phyloP scores from a whole-genome alignment of 1,139 yeast species.

The Protomyces arabidopsidicola region DNA sequence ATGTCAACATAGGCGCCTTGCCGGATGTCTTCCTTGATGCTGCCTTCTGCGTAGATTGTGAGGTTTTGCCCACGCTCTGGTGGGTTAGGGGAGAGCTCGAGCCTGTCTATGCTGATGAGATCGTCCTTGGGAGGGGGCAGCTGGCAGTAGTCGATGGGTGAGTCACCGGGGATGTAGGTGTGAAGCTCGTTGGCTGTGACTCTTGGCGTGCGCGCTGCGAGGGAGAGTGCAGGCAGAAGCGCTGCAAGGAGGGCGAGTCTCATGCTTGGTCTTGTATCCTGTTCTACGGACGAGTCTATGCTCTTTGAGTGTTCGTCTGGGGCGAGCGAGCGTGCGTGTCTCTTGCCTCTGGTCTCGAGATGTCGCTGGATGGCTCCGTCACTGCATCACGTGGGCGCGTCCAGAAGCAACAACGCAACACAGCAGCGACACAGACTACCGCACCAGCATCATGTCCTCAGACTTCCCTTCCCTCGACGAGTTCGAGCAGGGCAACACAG shows the following conservation, averaged over 20 bases:
- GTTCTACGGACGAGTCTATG: background rate
- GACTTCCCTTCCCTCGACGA: slow-evolving; percentile 71
- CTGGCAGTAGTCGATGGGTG: slow-evolving; percentile 79
- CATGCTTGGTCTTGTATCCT: background rate
- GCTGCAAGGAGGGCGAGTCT: background rate
- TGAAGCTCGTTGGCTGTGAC: slow-evolving; percentile 1
- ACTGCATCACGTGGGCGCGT: background rate
- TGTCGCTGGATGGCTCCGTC: too few species aligned
- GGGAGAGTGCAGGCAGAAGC: background rate
- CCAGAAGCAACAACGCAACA: background rate
- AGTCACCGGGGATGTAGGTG: slow-evolving; percentile 66
- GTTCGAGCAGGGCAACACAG: slow-evolving; percentile 39
- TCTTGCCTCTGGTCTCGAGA: too few species aligned
- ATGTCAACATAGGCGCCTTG: slow-evolving; percentile 93
- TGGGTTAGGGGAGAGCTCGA: slow-evolving; percentile 74
- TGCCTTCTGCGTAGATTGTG: slow-evolving; percentile 71
- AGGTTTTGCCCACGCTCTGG: slow-evolving; percentile 76
- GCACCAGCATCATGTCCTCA: slow-evolving; percentile 58
- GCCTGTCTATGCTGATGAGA: slow-evolving; percentile 52
- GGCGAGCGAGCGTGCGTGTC: too few species aligned
- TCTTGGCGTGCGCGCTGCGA: background rate
- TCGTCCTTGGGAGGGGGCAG: slow-evolving; percentile 53
- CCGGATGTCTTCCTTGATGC: slow-evolving; percentile 50
- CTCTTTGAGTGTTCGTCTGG: background rate
- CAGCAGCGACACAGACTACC: background rate